These are phyloP conservation scores for Fusarium sp. DNA, from an alignment of 2,329 filamentous ascomycete genomes.

Conservation along the genomic window DNA sequence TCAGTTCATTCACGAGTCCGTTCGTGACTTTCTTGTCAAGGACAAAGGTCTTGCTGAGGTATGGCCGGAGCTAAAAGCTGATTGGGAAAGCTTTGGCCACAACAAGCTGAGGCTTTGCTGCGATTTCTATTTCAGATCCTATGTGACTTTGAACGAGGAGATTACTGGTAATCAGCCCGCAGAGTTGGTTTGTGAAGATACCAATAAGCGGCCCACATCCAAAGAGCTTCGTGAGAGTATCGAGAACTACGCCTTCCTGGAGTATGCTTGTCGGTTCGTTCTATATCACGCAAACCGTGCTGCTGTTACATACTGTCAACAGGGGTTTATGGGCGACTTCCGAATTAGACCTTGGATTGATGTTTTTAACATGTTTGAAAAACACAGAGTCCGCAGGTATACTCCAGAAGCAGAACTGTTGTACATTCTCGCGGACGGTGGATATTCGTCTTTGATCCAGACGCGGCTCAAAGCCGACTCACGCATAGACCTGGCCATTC, in stretches of 20 bases:
- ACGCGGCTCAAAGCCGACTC: accelerated
- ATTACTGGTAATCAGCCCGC: no score
- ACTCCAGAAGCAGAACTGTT: background rate
- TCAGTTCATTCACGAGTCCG: conserved; percentile 66
- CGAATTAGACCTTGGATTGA: accelerated
- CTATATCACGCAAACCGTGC: conserved; percentile 23
- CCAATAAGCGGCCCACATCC: background rate
- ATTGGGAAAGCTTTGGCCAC: conserved; percentile 9
- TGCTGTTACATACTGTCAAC: accelerated
- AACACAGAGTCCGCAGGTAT: background rate
- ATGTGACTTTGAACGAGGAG: accelerated
- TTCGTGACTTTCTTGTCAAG: conserved; percentile 59
- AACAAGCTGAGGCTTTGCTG: conserved; percentile 16
- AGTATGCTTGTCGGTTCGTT: conserved; percentile 20
- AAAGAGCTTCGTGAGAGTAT: no score
- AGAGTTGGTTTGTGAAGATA: no score
- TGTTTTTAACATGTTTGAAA: background rate
- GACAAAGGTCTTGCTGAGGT: conserved; percentile 44
- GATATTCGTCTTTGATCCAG: background rate
- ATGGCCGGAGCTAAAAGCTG: conserved; percentile 17
- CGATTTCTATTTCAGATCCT: background rate
- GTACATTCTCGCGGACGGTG: conserved; percentile 30
- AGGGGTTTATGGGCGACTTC: background rate
- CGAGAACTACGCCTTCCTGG: conserved; percentile 18
- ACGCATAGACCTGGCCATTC: no score